A percentile compares a stretch with the other conserved stretches of the same genome.
These are phyloP conservation scores for Aspergillus cristatus DNA, from an alignment of 495 filamentous ascomycete genomes.

Conservation along the genomic window DNA sequence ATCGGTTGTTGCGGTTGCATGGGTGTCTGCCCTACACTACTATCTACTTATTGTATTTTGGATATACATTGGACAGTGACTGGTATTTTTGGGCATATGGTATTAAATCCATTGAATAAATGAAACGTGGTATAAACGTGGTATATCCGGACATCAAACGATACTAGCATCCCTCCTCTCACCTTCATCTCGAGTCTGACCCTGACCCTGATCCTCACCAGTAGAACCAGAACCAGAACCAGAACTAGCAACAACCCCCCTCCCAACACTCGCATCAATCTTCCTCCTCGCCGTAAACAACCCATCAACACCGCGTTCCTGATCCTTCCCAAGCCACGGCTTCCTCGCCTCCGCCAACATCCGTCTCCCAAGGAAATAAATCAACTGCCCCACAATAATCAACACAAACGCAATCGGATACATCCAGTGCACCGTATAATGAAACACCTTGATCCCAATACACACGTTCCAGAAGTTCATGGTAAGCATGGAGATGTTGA, in stretches of 20 bases:
- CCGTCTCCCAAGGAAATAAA: conserved; percentile 73
- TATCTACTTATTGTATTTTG: too few species aligned
- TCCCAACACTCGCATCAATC: conserved; percentile 40
- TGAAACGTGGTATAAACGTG: too few species aligned
- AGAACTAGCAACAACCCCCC: conserved; percentile 2
- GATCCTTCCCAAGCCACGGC: conserved; percentile 84
- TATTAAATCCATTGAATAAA: too few species aligned
- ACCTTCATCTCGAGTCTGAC: too few species aligned
- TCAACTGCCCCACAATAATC: conserved; percentile 72
- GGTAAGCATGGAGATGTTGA: conserved; percentile 90
- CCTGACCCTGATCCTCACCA: not conserved
- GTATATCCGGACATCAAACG: too few species aligned
- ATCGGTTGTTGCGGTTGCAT: too few species aligned
- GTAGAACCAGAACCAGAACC: conserved; percentile 5
- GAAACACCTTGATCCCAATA: conserved; percentile 81
- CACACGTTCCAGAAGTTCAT: conserved; percentile 95
- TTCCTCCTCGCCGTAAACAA: conserved; percentile 81
- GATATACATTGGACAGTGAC: too few species aligned
- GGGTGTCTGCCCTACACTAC: too few species aligned
- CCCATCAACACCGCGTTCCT: conserved; percentile 72
- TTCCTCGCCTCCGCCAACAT: conserved; percentile 81
- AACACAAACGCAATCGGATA: conserved; percentile 93
- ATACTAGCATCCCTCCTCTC: too few species aligned
- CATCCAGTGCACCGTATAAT: conserved; percentile 71
- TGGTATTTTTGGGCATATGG: too few species aligned